These are phyloP conservation scores for Rubia balearica DNA, from an alignment of 305 asterid genomes.

Conservation along the genomic window DNA sequence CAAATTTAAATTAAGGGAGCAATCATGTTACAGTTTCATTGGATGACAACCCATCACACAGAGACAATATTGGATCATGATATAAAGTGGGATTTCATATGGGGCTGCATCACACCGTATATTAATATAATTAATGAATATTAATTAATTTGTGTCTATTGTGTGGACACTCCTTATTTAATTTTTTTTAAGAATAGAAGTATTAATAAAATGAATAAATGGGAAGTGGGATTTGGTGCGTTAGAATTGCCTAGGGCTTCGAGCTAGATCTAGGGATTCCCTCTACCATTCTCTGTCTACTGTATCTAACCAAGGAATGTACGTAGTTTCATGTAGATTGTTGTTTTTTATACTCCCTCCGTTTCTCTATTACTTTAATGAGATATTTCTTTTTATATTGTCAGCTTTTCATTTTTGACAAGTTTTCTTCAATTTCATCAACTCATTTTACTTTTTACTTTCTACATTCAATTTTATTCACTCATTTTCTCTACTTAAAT, in stretches of 20 bases:
- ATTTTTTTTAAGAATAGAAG: too few species aligned
- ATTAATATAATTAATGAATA: constrained; percentile 7
- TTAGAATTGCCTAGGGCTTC: constrained; percentile 27
- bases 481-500: too few species aligned
- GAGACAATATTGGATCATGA: constrained; percentile 20
- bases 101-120: constrained; percentile 18
- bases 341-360: neutral
- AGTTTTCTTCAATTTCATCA: too few species aligned
- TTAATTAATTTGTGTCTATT: neutral
- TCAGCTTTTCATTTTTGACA: too few species aligned
- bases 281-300: constrained; percentile 16
- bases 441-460: too few species aligned
- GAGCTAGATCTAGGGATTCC: constrained; percentile 55
- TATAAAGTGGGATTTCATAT: constrained; percentile 16
- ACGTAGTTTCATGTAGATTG: neutral
- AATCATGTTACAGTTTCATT: constrained; percentile 18
- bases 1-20: constrained; percentile 1
- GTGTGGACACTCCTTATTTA: too few species aligned
- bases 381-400: too few species aligned
- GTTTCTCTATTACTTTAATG: too few species aligned
- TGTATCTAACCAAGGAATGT: constrained; percentile 22
- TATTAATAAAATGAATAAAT: constrained; percentile 2
- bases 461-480: too few species aligned
- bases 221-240: constrained; percentile 48
- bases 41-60: constrained; percentile 33